Evolutionary conservation across 2,329 filamentous ascomycete species (phyloP), one percentile per base, ranked within the genome.

Genomic region (Byssoonygena ceratinophila): DNA sequence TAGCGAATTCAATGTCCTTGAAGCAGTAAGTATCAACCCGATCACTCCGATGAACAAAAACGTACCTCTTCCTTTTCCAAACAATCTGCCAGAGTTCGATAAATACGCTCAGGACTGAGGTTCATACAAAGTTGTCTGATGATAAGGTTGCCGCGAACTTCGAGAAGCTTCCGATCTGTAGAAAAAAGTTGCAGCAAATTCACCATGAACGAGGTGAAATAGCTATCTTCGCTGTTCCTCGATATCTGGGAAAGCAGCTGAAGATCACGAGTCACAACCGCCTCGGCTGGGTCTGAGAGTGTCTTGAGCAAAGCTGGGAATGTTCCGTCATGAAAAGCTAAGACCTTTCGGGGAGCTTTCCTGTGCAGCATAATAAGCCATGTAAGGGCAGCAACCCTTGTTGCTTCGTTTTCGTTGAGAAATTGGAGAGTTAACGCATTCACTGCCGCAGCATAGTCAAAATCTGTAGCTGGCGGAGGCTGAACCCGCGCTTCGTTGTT

Each of bases 321-420:
- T 0, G 91, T 97, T 46, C 91, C 92, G 63, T 97, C 92, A 59
- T 97, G 95, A 64, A 96, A 95, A 7, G 91, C 90, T 36, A 97
- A 77, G 12, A 95, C 87, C 66, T 95, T 96, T 50, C 85, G 80
- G 0, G 92, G 92, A 2, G 92, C 91, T 73, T 96, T 97, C 58
- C 87, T 82, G 66, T 98, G 92, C 37, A 98, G 76, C 91, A 97
- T 97, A 54, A 97, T 92, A 53, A 98, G 77, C 92, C 92, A 98
- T 4, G 87, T 91, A 55, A 98, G 74, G 14, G 92, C 90, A 34
- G 90, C 91, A 25, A 97, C 90, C 55, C 92, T 82, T 1, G 92
- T 98, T 25, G 87, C 89, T 72, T 98, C 94, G 64, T 97, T 88
- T 61, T 98, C 91, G 63, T 98, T 96, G 49, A 98, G 74, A 63